Evolutionary conservation across 140 eudicot species (phyloP), one percentile per base, ranked within the genome.

Genomic region (Senecio squalidus): DNA sequence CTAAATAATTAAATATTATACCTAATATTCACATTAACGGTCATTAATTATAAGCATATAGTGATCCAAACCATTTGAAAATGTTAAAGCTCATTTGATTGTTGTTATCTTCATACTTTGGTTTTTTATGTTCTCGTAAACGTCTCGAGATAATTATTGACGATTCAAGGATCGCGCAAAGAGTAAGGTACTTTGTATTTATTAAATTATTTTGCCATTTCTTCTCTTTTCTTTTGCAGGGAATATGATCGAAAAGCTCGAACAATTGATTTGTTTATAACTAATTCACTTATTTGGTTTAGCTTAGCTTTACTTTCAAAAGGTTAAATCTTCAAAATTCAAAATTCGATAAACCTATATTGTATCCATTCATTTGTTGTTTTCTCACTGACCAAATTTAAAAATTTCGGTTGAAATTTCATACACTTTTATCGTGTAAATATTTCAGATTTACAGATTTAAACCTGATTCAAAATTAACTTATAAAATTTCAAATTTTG

Each of bases 1-100:
- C 64, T 62, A 53, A 43, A n/a, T n/a, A n/a, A n/a, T n/a, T n/a
- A n/a, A n/a, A n/a, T n/a, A n/a, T n/a, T n/a, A 9, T 33, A 50
- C 60, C 55, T 50, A 39, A 50, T 21, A 39, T 18, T 1, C 2
- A 4, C 17, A 13, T 58, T 26, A 70, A 61, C 70, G 76, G 76
- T 70, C 64, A 40, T 38, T 24, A 34, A 31, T n/a, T 31, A 17
- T 31, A 0, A 14, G 5, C 25, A 40, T 20, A 60, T 52, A 15
- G 23, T 17, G 6, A 9, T 54, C n/a, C 5, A 2, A 40, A 10
- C n/a, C 20, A 59, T 16, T 25, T 10, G 10, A 34, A n/a, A 25
- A 22, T 28, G 39, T 16, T 26, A 1, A 4, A 16, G 33, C 2
- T 25, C 31, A 5, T 31, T 23, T 33, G 0, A 7, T 14, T 2